Evolutionary conservation across 2,329 filamentous ascomycete genomes (phyloP), one percentile per base, ranked within the genome.

Genomic region (Drechslera avenae): DNA sequence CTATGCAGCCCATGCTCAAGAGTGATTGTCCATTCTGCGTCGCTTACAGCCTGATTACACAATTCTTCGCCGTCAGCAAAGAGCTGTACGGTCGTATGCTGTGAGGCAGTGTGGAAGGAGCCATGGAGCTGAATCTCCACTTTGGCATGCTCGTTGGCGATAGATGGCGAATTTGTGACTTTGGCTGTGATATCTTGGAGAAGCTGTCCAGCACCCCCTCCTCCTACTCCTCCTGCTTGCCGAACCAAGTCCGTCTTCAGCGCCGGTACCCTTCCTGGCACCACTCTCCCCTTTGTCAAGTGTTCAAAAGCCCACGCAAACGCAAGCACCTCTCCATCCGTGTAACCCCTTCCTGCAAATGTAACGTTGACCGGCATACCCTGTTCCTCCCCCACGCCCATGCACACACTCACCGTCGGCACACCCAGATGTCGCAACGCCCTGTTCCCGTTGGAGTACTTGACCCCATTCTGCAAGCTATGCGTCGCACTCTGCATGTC

Each of bases 341-440:
- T 69, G 39, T 79, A 80, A 1, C 78, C 79, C 28, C 74, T 78
- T 0, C 76, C 77, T 0, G 76, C 78, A 60, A 84, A 82, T 0
- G 80, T 83, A 9, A 84, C 56, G 19, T 80, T 80, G 0, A 83
- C 73, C 0, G 82, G 81, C 77, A 84, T 82, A 1, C 62, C 54
- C 39, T 72, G 79, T 7, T 76, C 70, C 1, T 54, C 59, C 70
- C 83, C 74, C 1, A 74, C 49, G 0, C 81, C 81, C 81, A 84
- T 84, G 0, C 80, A 76, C 0, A 83, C 79, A 0, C 75, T 79
- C 2, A 84, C 74, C 0, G 78, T 81, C 0, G 82, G 82, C 0
- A 84, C 75, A 0, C 82, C 82, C 2, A 83, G 69, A 46, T 84
- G 81, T 9, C 81, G 71, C 1, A 85, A 68, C 0, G 78, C 78